These are phyloP conservation scores for Heritiera littoralis DNA, from an alignment of 345 rosid species.

Conservation along the genomic window DNA sequence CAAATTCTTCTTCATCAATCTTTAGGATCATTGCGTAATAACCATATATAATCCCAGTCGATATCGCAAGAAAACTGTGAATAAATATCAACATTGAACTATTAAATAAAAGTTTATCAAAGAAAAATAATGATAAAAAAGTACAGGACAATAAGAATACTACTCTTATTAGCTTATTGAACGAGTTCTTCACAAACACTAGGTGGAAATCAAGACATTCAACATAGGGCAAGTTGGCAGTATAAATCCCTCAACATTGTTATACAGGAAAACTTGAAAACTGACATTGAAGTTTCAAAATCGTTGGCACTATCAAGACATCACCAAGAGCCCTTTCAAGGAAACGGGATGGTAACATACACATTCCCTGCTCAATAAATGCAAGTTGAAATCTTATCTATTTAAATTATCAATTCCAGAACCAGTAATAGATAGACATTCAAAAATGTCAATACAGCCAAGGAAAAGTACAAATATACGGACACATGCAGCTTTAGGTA, in stretches of 20 bases:
- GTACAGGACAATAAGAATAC: not conserved
- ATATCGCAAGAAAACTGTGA: slow-evolving; percentile 67
- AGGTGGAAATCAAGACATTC: not conserved
- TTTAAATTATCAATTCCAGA: not conserved
- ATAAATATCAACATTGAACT: slow-evolving; percentile 22
- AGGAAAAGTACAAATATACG: not conserved
- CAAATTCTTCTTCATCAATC: slow-evolving; percentile 91
- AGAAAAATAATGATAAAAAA: not conserved
- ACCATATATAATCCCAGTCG: slow-evolving; percentile 75
- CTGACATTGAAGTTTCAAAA: not conserved
- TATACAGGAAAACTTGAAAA: not conserved
- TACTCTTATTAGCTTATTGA: not conserved
- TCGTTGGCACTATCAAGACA: not conserved
- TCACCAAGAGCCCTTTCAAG: not conserved
- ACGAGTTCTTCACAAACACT: not conserved
- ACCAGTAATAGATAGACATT: not conserved
- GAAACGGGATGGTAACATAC: not conserved
- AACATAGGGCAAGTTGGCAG: slow-evolving; percentile 4
- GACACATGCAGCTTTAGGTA: not conserved
- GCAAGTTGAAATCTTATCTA: not conserved
- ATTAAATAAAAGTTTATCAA: not conserved
- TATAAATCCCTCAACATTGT: not conserved
- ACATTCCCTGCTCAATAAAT: not conserved
- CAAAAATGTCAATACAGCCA: not conserved
- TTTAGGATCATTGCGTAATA: slow-evolving; percentile 82